Evolutionary conservation across 495 filamentous ascomycete genomes (phyloP).

Genomic region (Penicillium bialowiezense): DNA sequence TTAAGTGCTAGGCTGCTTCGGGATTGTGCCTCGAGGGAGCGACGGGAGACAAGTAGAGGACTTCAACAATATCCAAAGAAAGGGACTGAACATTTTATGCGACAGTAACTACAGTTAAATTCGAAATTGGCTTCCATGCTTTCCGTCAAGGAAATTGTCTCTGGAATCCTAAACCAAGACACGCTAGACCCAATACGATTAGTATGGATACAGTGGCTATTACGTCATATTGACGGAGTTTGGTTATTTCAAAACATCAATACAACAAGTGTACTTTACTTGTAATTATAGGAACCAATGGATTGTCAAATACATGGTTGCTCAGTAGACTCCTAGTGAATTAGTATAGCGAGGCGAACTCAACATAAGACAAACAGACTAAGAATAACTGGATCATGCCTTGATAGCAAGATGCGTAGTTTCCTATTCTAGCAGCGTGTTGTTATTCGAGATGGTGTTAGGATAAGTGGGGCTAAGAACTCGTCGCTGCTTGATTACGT

Average conservation of each 20-base stretch:
- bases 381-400: neutral
- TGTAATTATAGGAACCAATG: neutral
- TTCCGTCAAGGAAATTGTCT: neutral
- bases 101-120: too few species aligned
- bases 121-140: too few species aligned
- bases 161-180: neutral
- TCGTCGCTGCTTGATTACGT: constrained; percentile 5
- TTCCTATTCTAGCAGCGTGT: constrained; percentile 1
- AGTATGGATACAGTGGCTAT: neutral
- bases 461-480: constrained; percentile 4
- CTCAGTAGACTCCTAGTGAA: neutral
- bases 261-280: neutral
- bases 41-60: too few species aligned
- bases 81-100: too few species aligned
- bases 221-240: neutral
- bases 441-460: neutral
- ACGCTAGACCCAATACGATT: neutral
- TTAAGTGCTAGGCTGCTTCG: too few species aligned
- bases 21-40: too few species aligned
- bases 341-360: neutral
- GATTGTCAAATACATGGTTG: constrained; percentile 1
- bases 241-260: neutral
- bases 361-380: neutral
- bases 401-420: neutral
- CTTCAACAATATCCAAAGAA: too few species aligned